Evolutionary conservation across 1,284 basidiomycete genomes (phyloP).

Genomic region (Apiotrichum gracile): DNA sequence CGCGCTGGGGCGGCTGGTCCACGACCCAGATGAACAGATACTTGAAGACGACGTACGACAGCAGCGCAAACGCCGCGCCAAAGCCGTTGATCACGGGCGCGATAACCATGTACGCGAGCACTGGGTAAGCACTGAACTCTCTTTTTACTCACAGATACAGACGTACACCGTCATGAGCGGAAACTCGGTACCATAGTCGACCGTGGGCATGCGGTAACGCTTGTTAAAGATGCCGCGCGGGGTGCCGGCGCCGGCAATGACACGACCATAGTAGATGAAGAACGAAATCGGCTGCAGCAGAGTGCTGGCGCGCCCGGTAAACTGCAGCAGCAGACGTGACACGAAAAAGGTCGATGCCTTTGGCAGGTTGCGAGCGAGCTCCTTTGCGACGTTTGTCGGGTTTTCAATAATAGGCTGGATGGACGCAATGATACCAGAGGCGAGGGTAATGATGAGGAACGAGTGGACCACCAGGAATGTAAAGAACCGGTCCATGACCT

Average conservation of each 20-base stretch:
- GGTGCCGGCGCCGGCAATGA: conserved; percentile 51
- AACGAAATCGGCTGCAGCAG: conserved; percentile 61
- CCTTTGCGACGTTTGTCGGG: conserved; percentile 43
- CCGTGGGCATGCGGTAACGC: conserved; percentile 39
- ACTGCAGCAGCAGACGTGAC: conserved; percentile 58
- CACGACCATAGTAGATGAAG: conserved; percentile 60
- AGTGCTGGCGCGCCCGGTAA: conserved; percentile 44
- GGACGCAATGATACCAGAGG: conserved; percentile 48
- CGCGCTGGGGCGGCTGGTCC: conserved; percentile 64
- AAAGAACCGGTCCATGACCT: conserved; percentile 69
- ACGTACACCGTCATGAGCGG: conserved; percentile 62
- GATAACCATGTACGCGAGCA: conserved; percentile 77
- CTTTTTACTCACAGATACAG: conserved; percentile 61
- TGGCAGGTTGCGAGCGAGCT: conserved; percentile 52
- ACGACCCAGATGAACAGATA: conserved; percentile 75
- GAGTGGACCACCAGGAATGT: conserved; percentile 46
- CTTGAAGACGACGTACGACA: conserved; percentile 82
- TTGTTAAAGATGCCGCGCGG: conserved; percentile 49
- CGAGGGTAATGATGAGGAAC: conserved; percentile 64
- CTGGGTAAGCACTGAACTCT: conserved; percentile 25
- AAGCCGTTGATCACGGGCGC: conserved; percentile 92
- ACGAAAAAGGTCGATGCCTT: conserved; percentile 72
- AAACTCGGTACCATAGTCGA: conserved; percentile 76
- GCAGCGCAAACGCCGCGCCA: conserved; percentile 70
- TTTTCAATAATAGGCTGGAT: conserved; percentile 40